Base-by-base conservation (phyloP, 164 flowering plant genomes). In the Malania oleifera region DNA sequence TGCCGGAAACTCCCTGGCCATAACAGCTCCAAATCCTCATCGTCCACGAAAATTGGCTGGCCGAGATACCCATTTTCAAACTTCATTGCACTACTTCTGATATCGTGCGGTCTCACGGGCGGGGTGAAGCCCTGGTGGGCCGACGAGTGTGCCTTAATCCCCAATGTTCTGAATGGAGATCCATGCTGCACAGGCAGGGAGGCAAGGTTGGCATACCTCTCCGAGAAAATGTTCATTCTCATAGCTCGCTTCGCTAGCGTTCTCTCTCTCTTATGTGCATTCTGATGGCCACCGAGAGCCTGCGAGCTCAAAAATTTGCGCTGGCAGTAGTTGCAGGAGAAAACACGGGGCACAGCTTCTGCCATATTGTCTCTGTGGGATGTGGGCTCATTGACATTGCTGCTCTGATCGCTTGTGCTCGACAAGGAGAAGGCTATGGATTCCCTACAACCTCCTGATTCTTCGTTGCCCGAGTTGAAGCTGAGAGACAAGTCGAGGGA, bases 1-100 rank as follows among this genome's bases (percentile, higher is more conserved):
- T 60, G 71, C 2, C 70, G 70, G 53, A 76, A 76, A 52, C 80
- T 76, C 5, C 80, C 80, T 0, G 80, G 80, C 80, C 80, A 76
- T 10, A 70, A 27, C 35, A 71, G 31, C 61, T 68, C 80, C 2
- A 59, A 60, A 40, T 63, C 73, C 5, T 68, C 68, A 7, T 69
- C 73, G 28, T 68, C 71, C 46, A 68, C 1, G 61, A 61, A 68
- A 6, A 71, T 35, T 1, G 73, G 75, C 43, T 62, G 24, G 10
- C 62, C 60, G 0, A 41, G 12, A 56, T 58, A 57, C 0, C 69
- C 73, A 0, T 60, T 63, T 24, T 66, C 69, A 14, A 68, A 69
- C 28, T 64, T n/a, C n/a, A n/a, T 59, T 29, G 70, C 54, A 52
- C 70, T 60, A 2, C 43, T 39, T 39, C 17, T 7, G 10, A 31